Evolutionary conservation across 2,329 filamentous ascomycete genomes (phyloP).

Genomic region (Exophiala lecanii-corni): DNA sequence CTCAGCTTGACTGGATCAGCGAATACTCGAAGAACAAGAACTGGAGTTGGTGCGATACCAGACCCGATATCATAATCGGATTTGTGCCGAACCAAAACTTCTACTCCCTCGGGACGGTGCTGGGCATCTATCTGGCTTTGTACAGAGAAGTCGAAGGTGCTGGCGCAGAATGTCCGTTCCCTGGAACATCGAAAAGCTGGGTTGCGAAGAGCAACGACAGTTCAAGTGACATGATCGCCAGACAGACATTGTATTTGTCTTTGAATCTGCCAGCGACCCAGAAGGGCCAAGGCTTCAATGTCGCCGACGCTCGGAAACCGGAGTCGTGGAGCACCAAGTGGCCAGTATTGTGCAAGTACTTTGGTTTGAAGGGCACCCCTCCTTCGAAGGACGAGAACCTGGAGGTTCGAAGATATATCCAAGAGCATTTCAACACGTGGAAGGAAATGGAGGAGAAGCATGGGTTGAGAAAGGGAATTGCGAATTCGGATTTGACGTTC

Average conservation of each 20-base stretch:
- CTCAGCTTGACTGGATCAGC: constrained; percentile 26
- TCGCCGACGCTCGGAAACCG: constrained; percentile 24
- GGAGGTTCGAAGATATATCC: constrained; percentile 14
- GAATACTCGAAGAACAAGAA: constrained; percentile 25
- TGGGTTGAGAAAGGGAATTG: constrained; percentile 6
- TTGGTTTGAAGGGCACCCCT: constrained; percentile 5
- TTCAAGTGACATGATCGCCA: constrained; percentile 28
- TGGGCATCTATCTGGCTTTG: constrained; percentile 31
- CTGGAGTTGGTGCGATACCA: constrained; percentile 36
- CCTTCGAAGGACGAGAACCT: background rate
- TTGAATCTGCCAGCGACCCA: constrained; percentile 25
- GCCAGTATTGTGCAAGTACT: constrained; percentile 10
- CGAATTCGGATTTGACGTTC: constrained; percentile 8
- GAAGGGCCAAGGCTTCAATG: constrained; percentile 27
- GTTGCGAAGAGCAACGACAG: constrained; percentile 27
- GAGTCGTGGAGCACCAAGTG: constrained; percentile 10
- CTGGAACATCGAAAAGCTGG: constrained; percentile 25
- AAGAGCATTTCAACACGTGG: constrained; percentile 6
- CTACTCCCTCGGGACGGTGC: constrained; percentile 29
- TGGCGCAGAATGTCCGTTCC: constrained; percentile 27
- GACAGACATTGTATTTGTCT: constrained; percentile 30
- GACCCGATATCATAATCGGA: constrained; percentile 31
- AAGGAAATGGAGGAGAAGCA: constrained; percentile 9
- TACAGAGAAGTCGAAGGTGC: constrained; percentile 28
- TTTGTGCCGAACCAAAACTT: constrained; percentile 30